Conservation (phyloP, 2,329 filamentous ascomycete genomes). For the Cladosporium sp. region DNA sequence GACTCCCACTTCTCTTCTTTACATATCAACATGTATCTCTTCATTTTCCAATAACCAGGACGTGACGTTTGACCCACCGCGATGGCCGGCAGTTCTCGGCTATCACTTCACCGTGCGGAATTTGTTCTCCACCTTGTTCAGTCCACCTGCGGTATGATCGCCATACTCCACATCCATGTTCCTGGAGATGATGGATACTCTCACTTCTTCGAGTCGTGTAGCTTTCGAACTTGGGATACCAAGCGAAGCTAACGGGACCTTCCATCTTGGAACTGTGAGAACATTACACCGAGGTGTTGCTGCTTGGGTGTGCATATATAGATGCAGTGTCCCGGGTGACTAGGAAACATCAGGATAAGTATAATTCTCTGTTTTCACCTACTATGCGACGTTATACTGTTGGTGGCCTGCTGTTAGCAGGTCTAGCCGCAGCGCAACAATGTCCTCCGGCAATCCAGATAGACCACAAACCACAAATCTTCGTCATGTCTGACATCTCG, state of each 20-base stretch:
- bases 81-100: not conserved
- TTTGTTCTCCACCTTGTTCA: not conserved
- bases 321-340: no score
- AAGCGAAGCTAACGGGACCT: not conserved
- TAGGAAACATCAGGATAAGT: no score
- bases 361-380: not conserved
- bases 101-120: not conserved
- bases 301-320: not conserved
- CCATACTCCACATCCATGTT: no score
- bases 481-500: constrained; percentile 27
- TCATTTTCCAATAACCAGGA: no score
- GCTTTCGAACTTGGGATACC: no score
- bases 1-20: no score
- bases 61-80: no score
- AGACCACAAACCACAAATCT: constrained; percentile 22
- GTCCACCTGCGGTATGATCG: not conserved
- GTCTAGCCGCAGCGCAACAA: constrained; percentile 2
- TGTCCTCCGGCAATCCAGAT: constrained; percentile 18
- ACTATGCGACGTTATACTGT: not conserved
- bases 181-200: no score
- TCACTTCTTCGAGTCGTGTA: no score
- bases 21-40: no score
- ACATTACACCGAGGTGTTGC: not conserved
- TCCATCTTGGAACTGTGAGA: not conserved
- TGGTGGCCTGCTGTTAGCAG: constrained; percentile 3